phyloP scores from a whole-genome alignment of 345 rosid genomes.

The Pistacia integerrima region DNA sequence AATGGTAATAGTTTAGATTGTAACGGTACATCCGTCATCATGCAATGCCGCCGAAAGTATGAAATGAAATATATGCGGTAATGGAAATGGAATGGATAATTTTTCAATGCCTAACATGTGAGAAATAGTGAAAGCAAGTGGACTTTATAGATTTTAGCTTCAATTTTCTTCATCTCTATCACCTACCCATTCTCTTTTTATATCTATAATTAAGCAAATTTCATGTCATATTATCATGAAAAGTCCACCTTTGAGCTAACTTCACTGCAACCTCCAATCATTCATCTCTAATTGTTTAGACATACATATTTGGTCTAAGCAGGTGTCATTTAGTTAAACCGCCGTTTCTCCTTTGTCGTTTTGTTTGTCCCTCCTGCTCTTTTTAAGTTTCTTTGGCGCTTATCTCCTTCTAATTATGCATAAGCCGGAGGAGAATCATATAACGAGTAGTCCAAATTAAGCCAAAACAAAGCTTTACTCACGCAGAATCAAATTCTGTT shows the following conservation, averaged over 20 bases:
- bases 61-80: too few species aligned
- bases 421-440: constrained; percentile 6
- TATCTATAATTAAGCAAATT: not conserved
- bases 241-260: not conserved
- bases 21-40: too few species aligned
- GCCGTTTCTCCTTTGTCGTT: constrained; percentile 28
- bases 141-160: not conserved
- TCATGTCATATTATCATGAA: not conserved
- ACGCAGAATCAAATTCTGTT: not conserved
- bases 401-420: constrained; percentile 1
- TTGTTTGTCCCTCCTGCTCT: not conserved
- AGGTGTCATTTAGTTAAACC: constrained; percentile 24
- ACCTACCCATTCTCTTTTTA: not conserved
- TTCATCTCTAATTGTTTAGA: not conserved
- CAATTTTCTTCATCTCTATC: not conserved
- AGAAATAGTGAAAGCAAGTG: not conserved
- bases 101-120: constrained; percentile 1
- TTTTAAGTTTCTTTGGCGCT: constrained; percentile 6
- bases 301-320: constrained; percentile 15
- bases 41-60: not conserved
- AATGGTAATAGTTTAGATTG: too few species aligned
- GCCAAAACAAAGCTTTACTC: not conserved
- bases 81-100: too few species aligned
- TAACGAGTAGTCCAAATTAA: not conserved
- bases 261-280: not conserved